phyloP scores from a whole-genome alignment of 805 yeast species.

The Sugiyamaella marilandica region DNA sequence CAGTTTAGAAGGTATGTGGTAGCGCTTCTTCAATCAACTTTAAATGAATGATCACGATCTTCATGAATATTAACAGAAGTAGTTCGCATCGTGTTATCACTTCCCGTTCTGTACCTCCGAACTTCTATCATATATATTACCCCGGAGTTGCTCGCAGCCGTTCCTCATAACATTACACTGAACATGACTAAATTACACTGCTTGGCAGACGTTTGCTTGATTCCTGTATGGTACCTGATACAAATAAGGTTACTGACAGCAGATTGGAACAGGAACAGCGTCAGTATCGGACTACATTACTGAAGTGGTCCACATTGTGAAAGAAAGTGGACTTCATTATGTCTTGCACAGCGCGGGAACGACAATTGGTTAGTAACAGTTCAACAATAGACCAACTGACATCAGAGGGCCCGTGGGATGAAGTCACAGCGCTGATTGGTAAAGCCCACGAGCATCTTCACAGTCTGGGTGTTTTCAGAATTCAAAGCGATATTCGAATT shows the following conservation, averaged over 20 bases:
- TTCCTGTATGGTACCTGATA: conserved; percentile 54
- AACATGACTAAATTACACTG: conserved; percentile 45
- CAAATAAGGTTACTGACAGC: not conserved
- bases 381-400: not conserved
- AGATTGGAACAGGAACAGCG: conserved; percentile 73
- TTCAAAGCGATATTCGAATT: conserved; percentile 80
- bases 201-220: conserved; percentile 79
- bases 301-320: conserved; percentile 57
- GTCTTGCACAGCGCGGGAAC: conserved; percentile 90
- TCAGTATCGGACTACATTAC: conserved; percentile 82
- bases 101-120: no score
- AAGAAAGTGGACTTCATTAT: conserved; percentile 57
- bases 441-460: conserved; percentile 70
- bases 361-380: conserved; percentile 46
- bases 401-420: conserved; percentile 83
- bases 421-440: conserved; percentile 76
- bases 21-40: no score
- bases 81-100: no score
- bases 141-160: no score
- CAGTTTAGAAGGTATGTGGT: no score
- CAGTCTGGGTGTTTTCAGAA: conserved; percentile 64
- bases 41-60: no score
- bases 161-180: no score
- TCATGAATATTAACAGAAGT: no score
- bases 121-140: no score